phyloP scores from a whole-genome alignment of 2,329 filamentous ascomycete species.

The Cercospora brassicicola region DNA sequence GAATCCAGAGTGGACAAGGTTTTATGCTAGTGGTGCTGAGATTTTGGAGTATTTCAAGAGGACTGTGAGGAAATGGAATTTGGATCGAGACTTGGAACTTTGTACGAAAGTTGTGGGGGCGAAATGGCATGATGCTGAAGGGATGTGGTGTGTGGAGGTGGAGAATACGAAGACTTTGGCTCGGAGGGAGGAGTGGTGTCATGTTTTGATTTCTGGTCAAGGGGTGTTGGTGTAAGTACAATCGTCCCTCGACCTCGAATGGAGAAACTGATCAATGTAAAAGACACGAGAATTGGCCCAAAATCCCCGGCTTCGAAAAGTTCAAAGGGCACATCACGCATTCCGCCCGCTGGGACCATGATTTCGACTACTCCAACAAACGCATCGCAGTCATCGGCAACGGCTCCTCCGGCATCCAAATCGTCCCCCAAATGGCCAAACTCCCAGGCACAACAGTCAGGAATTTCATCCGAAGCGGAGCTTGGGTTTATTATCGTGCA shows the following conservation, averaged over 20 bases:
- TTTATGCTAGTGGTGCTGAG: constrained; percentile 44
- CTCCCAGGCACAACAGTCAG: constrained; percentile 16
- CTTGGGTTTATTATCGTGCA: constrained; percentile 45
- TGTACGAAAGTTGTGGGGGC: constrained; percentile 15
- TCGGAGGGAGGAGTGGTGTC: background rate
- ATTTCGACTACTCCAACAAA: constrained; percentile 36
- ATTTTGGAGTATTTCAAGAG: constrained; percentile 45
- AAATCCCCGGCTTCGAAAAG: constrained; percentile 39
- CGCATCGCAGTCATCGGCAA: constrained; percentile 44
- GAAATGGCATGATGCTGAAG: constrained; percentile 13
- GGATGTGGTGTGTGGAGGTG: constrained; percentile 19
- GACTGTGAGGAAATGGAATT: constrained; percentile 40
- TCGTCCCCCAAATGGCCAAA: constrained; percentile 45
- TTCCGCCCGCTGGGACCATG: constrained; percentile 40
- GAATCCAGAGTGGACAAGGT: constrained; percentile 23
- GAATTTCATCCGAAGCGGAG: constrained; percentile 65
- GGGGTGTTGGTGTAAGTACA: background rate
- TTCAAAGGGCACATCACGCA: constrained; percentile 43
- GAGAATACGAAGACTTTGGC: background rate
- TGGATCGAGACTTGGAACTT: constrained; percentile 42
- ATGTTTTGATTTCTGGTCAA: background rate
- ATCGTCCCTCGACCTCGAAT: too few species aligned
- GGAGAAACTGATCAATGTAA: too few species aligned
- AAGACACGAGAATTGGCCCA: constrained; percentile 9
- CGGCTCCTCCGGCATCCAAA: constrained; percentile 44